Conservation (phyloP, 225 moss, liverwort and hornwort genomes). For the Pleurozium schreberi region DNA sequence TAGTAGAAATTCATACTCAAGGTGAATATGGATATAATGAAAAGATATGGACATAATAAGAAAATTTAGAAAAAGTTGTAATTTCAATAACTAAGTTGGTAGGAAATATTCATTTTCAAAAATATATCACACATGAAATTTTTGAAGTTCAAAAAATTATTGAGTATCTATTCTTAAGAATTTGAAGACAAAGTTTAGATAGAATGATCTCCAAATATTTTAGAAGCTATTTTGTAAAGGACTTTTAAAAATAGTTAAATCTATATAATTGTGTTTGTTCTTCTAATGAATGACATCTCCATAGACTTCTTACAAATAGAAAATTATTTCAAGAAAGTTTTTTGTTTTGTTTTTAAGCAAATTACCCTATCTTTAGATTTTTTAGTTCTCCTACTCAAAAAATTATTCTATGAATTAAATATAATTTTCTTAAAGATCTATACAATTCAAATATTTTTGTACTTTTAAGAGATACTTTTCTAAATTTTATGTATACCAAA, state of each 20-base stretch:
- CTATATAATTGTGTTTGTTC: background rate
- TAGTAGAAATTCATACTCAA: too few relatives aligned
- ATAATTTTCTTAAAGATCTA: background rate
- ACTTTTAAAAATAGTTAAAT: background rate
- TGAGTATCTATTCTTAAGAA: background rate
- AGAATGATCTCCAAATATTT: background rate
- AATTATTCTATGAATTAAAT: background rate
- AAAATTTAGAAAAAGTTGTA: too few relatives aligned
- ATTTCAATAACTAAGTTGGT: too few relatives aligned
- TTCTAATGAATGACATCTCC: background rate
- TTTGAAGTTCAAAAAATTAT: background rate
- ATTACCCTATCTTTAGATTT: background rate
- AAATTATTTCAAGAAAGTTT: too few relatives aligned
- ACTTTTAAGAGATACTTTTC: too few relatives aligned
- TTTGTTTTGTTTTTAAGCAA: too few relatives aligned
- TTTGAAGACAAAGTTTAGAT: background rate
- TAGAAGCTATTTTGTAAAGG: background rate
- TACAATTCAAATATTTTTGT: background rate
- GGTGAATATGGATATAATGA: too few relatives aligned
- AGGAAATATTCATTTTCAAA: background rate
- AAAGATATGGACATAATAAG: too few relatives aligned
- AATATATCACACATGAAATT: background rate
- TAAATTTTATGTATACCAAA: background rate
- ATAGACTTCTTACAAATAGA: background rate
- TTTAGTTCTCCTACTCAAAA: background rate